Evolutionary conservation across 495 filamentous ascomycete genomes (phyloP).

Genomic region (Neurospora hispaniola): DNA sequence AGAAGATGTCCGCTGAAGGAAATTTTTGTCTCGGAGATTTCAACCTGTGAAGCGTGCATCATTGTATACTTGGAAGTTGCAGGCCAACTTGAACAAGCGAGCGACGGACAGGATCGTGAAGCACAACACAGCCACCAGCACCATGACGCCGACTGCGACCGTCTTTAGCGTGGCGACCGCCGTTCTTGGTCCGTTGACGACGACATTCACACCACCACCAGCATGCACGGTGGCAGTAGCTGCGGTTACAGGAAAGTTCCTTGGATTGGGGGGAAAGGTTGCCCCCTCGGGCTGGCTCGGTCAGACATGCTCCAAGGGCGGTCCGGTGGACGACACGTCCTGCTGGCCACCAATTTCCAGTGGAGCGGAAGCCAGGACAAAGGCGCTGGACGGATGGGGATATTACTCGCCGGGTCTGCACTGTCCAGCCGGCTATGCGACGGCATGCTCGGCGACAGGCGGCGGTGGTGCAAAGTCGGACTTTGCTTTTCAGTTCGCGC

Average conservation of each 20-base stretch:
- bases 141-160: not conserved
- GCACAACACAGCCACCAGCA: not conserved
- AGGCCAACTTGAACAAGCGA: not conserved
- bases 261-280: constrained; percentile 6
- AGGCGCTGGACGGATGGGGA: constrained; percentile 19
- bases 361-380: constrained; percentile 9
- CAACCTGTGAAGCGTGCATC: not conserved
- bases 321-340: constrained; percentile 14
- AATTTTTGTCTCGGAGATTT: not conserved
- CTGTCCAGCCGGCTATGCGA: constrained; percentile 24
- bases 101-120: not conserved
- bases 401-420: constrained; percentile 26
- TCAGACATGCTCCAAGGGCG: constrained; percentile 13
- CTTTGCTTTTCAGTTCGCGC: constrained; percentile 24
- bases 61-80: not conserved
- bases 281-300: constrained; percentile 13
- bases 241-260: constrained; percentile 6
- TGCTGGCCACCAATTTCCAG: constrained; percentile 23
- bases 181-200: constrained; percentile 26
- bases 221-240: constrained; percentile 22
- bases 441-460: constrained; percentile 25
- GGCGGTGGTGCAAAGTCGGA: constrained; percentile 14
- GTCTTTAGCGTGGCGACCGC: constrained; percentile 11
- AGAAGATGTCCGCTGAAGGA: not conserved
- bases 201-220: constrained; percentile 24